Evolutionary conservation across 805 yeast genomes (phyloP).

Genomic region (Candida caryicola): DNA sequence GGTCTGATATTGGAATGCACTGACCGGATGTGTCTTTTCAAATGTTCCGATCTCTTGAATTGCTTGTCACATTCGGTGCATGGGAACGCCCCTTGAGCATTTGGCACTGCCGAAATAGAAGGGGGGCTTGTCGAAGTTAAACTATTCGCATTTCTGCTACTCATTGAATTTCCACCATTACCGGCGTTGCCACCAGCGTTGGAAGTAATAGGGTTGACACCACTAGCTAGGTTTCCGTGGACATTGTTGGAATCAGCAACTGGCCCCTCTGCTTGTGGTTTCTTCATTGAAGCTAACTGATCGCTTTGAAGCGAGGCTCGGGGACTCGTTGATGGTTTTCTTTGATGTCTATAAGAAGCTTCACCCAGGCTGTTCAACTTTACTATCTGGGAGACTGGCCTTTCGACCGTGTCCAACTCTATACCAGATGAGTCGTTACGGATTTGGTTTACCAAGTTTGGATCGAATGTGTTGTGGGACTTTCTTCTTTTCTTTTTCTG

Average conservation of each 20-base stretch:
- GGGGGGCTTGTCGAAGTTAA: neutral
- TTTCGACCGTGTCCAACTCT: neutral
- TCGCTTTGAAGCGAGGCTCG: neutral
- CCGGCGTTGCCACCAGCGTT: neutral
- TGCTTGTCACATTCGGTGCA: conserved; percentile 43
- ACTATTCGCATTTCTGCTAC: neutral
- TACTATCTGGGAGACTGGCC: neutral
- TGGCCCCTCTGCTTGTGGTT: neutral
- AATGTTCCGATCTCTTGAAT: conserved; percentile 43
- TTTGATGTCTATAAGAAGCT: neutral
- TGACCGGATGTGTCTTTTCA: conserved; percentile 41
- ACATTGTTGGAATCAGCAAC: neutral
- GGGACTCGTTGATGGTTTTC: neutral
- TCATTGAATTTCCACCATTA: too few relatives aligned
- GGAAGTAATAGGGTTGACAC: neutral
- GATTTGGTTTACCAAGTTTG: neutral
- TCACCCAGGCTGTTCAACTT: neutral
- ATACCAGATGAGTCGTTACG: neutral
- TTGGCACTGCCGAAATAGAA: conserved; percentile 8
- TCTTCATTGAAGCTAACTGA: neutral
- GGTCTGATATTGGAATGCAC: conserved; percentile 46
- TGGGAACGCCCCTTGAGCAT: conserved; percentile 26
- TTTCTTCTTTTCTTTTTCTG: conserved; percentile 11
- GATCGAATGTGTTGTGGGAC: conserved; percentile 7
- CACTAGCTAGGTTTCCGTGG: too few relatives aligned